Evolutionary conservation across 129 eudicot species (phyloP), one percentile per base, ranked within the genome.

Genomic region (Flaveria trinervia): DNA sequence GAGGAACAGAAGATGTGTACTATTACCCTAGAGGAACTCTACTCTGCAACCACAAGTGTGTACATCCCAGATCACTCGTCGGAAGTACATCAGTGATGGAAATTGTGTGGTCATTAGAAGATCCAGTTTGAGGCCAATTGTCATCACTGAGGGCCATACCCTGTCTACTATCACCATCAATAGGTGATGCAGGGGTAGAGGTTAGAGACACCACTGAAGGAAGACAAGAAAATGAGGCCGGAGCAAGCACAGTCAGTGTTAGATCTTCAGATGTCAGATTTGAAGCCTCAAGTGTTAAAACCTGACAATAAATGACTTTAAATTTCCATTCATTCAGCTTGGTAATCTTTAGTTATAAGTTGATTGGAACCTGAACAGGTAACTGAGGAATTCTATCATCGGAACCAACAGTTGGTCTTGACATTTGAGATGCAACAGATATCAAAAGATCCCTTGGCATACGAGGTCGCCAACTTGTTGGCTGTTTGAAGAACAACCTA

Each of bases 31-130:
- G 74, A 18, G 97, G 98, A 84, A 89, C 96, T 85, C 93, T 84
- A 75, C 98, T 94, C 83, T 94, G 97, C 87, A 94, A 83, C 97
- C 97, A 94, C 73, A 94, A 64, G 79, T 94, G 98, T 5, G 94
- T 91, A 77, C 98, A 91, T 64, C 91, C 96, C 83, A 87, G 74
- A 83, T 92, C 98, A 77, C 85, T 84, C 25, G 72, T 81, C 48
- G 97, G 97, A 85, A 87, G 90, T 17, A 82, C 98, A 46, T 92
- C 96, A 9, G 92, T 68, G 72, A 85, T 65, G 56, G 90, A 84
- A 55, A 85, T 41, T 46, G 79, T 28, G 39, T 79, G 83, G 64
- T 88, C 91, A 52, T 57, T 80, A n/a, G 72, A 45, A 60, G 85
- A 81, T 65, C 82, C 73, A 22, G 88, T 72, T 28, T 36, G 88